phyloP scores from a whole-genome alignment of 2,329 filamentous ascomycete genomes.

The Fusarium sp. region DNA sequence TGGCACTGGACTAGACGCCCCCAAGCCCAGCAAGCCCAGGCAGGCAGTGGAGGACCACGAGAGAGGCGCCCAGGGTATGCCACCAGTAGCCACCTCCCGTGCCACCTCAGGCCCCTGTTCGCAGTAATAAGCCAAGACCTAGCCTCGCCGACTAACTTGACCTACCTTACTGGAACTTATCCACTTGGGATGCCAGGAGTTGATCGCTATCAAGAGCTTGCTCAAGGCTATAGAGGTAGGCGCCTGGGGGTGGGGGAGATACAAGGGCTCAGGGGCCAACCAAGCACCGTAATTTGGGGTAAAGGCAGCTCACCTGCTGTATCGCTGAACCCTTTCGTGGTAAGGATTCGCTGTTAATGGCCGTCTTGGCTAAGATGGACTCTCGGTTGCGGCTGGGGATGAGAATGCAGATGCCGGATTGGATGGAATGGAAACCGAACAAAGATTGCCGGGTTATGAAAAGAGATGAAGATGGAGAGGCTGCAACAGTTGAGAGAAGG shows the following conservation, averaged over 20 bases:
- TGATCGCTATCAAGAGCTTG: slow-evolving; percentile 5
- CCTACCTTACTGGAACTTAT: background rate
- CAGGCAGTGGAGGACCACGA: slow-evolving; percentile 14
- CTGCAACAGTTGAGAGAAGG: background rate
- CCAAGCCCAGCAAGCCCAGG: slow-evolving; percentile 1
- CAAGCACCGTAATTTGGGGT: slow-evolving; percentile 23
- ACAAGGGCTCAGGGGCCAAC: slow-evolving; percentile 28
- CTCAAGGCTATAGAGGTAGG: slow-evolving; percentile 4
- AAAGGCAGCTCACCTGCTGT: slow-evolving; percentile 21
- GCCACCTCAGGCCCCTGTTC: slow-evolving; percentile 33
- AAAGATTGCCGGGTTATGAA: background rate
- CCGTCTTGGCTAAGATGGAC: slow-evolving; percentile 15
- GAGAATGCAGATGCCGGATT: slow-evolving; percentile 19
- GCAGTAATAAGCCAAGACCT: slow-evolving; percentile 33
- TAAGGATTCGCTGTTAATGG: slow-evolving; percentile 13
- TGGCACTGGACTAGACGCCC: slow-evolving; percentile 26
- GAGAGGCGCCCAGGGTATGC: slow-evolving; percentile 33
- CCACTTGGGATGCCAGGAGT: slow-evolving; percentile 3
- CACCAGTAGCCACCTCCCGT: slow-evolving; percentile 35
- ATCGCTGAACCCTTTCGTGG: slow-evolving; percentile 18
- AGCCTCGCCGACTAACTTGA: slow-evolving; percentile 29
- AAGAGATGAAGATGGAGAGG: background rate
- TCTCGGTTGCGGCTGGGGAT: slow-evolving; percentile 32
- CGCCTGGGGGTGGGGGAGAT: slow-evolving; percentile 30
- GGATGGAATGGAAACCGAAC: background rate